Base-by-base conservation (phyloP, 768 basidiomycete genomes). In the Termitomyces sp. region DNA sequence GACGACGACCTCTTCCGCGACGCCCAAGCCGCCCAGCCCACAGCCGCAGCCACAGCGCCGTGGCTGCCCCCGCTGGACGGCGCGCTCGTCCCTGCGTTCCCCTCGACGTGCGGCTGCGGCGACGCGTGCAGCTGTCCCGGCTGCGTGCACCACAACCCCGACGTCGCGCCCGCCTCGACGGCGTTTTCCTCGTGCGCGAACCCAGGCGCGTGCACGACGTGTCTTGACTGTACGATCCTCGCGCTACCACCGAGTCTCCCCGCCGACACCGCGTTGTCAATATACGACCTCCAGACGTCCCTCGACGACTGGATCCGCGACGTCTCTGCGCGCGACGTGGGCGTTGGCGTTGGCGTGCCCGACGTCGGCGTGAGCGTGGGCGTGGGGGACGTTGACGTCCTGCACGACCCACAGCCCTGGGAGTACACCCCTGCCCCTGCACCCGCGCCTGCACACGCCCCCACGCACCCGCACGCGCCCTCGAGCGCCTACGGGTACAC, bases 141-240 rank as follows among this genome's bases (percentile, higher is more conserved):
- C 7, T 89, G 87, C 62, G 67, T 78, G 50, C 76, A 85, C 44
- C 86, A 88, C 63, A 81, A 70, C 30, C 61, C 71, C n/a, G 67
- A 70, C 23, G 58, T 68, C 46, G 63, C 64, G 6, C 70, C 74
- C 4, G 63, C 72, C 10, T 71, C 80, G 2, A 67, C 73, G 14
- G 72, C 74, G 0, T 74, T 72, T 61, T 69, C 74, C 0, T 72
- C 76, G 5, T 79, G 71, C 67, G 52, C 70, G 60, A 68, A 77
- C 70, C 71, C 77, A 44, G 62, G 72, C 61, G 38, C 70, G 59
- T 75, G 77, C 68, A 36, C 60, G 1, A 76, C 80, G 36, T 89
- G 88, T 61, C 71, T 88, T 2, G 86, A 88, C 59, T 89, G 85
- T 67, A 81, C 84, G 46, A 81, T 88, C 60, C 72, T 84, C 46